Base-by-base conservation (phyloP, 176 grass and related monocot genomes). In the Hyparrhenia diplandra region DNA sequence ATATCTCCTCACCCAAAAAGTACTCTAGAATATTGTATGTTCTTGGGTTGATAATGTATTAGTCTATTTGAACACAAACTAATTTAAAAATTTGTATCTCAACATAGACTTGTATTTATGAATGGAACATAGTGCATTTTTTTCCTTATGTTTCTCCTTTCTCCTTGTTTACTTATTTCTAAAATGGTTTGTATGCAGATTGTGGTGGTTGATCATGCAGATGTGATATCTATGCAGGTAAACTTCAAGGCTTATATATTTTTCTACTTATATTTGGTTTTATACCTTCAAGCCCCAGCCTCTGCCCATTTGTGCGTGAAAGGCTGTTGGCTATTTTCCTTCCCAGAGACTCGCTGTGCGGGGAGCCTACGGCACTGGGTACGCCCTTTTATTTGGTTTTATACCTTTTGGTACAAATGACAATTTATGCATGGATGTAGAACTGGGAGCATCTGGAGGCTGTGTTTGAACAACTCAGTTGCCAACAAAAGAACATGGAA, bases 181-280 rank as follows among this genome's bases (percentile, higher is more conserved):
- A 64, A 32, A 32, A 32, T 32, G 3, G 20, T 87, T 49, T 80
- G 64, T 40, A 69, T 84, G 76, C 90, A 98, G 95, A 85, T 98
- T 52, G 73, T 92, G 60, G 88, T 98, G 4, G 76, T 94, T 74
- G 95, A 94, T 89, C 92, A 98, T 17, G 86, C 90, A 11, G 95
- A 98, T 83, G 95, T 98, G 75, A 92, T 98, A 78, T 51, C 75
- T 84, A 94, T 98, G 95, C 95, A 98, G 90, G 92, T 98, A 52
- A 80, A 74, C 60, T 71, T 47, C 47, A 77, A 82, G 11, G 65
- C 21, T 23, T 43, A 69, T 74, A 74, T 83, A 39, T 88, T 67
- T 17, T 24, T 54, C 21, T 13, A 71, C 36, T 32, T 31, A 59
- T 58, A 66, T 88, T 59, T 87, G 20, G 13, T 47, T 55, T 14